A percentile compares a stretch with the other conserved stretches of the same genome.
These are phyloP conservation scores for Alternaria novae-zelandiae DNA, from an alignment of 2,329 filamentous ascomycete genomes.

Conservation along the genomic window DNA sequence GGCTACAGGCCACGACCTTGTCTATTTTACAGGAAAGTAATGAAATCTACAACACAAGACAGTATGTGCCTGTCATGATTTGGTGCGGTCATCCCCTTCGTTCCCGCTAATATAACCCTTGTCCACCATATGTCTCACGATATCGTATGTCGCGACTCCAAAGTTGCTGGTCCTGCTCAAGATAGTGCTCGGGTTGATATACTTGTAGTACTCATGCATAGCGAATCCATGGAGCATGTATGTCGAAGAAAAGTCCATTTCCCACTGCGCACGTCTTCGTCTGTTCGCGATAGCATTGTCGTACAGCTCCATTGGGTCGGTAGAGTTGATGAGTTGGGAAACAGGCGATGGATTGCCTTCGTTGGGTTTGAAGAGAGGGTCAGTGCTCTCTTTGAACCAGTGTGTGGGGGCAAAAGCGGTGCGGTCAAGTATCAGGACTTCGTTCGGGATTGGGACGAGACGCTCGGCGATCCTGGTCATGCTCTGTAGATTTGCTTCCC, in stretches of 20 bases:
- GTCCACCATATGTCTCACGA: neutral
- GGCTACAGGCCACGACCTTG: neutral
- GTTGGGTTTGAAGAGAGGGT: neutral
- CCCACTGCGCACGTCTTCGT: neutral
- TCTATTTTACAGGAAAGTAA: neutral
- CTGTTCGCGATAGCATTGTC: neutral
- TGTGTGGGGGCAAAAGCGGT: neutral
- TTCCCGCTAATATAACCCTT: neutral
- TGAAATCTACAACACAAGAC: neutral
- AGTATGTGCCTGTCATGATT: neutral
- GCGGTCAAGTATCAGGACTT: neutral
- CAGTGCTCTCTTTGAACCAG: neutral
- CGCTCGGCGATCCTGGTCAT: slow-evolving; percentile 14
- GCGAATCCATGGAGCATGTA: neutral
- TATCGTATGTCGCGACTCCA: neutral
- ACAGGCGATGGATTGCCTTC: neutral
- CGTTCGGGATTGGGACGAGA: neutral
- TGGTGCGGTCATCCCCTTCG: neutral
- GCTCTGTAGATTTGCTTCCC: slow-evolving; percentile 20
- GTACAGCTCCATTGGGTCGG: neutral
- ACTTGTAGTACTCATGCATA: neutral
- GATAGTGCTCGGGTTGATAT: neutral
- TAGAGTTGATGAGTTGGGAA: neutral
- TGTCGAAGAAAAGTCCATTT: neutral
- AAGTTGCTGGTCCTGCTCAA: neutral